Evolutionary conservation across 768 basidiomycete genomes (phyloP).

Genomic region (Royoungia palumana): DNA sequence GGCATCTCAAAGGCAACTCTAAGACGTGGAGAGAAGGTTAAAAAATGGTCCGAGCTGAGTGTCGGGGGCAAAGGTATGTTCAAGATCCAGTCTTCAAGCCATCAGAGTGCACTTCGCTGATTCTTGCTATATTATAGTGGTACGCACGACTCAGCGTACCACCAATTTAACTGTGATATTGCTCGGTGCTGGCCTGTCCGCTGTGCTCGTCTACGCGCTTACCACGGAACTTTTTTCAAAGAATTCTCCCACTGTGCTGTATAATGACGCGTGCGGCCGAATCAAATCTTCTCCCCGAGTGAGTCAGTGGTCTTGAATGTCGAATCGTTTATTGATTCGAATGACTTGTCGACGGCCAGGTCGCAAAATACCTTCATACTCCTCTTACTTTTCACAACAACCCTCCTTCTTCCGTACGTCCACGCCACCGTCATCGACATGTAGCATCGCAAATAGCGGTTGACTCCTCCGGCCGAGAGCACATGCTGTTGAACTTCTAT

Average conservation of each 20-base stretch:
- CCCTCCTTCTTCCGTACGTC: conserved; percentile 69
- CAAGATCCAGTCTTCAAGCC: not conserved
- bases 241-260: conserved; percentile 83
- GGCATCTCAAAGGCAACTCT: conserved; percentile 59
- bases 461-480: conserved; percentile 72
- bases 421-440: conserved; percentile 79
- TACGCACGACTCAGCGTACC: conserved; percentile 45
- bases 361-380: conserved; percentile 63
- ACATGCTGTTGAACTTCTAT: conserved; percentile 83
- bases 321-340: not conserved
- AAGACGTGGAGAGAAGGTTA: conserved; percentile 50
- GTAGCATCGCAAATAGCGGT: conserved; percentile 75
- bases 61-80: conserved; percentile 67
- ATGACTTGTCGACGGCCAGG: conserved; percentile 37
- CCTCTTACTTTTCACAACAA: conserved; percentile 79
- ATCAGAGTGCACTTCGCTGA: not conserved
- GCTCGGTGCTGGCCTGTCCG: conserved; percentile 77
- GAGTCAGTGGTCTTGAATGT: conserved; percentile 11
- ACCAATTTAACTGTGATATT: conserved; percentile 55
- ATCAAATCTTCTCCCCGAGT: conserved; percentile 48
- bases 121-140: conserved; percentile 5
- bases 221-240: conserved; percentile 84
- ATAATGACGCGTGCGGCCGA: conserved; percentile 54
- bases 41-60: conserved; percentile 79
- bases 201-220: conserved; percentile 69